Evolutionary conservation across 257 asterid genomes (phyloP), one percentile per base, ranked within the genome.

Genomic region (Nicotiana otophora): DNA sequence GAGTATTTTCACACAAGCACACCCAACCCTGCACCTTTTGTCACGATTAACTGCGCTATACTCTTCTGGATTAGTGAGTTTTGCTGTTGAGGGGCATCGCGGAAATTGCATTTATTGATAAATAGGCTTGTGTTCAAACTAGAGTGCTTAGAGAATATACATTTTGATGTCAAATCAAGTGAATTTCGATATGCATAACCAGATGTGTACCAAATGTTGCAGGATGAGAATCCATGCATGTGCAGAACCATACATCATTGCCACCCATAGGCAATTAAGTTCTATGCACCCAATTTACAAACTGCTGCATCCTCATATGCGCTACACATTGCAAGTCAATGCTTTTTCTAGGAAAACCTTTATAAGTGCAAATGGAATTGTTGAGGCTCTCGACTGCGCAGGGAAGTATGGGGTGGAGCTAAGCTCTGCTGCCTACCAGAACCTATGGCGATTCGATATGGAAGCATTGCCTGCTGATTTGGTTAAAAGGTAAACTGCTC

Each of bases 241-340:
- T 14, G 60, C 19, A 17, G 69, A 54, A 30, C 78, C 54, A 23
- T 81, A 48, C 48, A 67, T 81, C 1, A 30, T 81, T 31, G 57
- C 81, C 15, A 48, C 78, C 4, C 80, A 82, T 46, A 75, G 84
- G 48, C 81, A 82, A 7, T 39, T 82, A 23, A 82, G 81, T 36
- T 28, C 65, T 7, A 74, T 82, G 39, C 84, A 82, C 58, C 84
- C 84, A 9, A 82, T 82, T 46, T 82, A 72, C 14, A 72, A 76
- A 72, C 81, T 82, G 30, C 77, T 82, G 7, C 62, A 82, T 69
- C 81, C 84, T 28, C 84, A 82, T 76, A 70, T 82, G 61, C 68
- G 81, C 66, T 82, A 82, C 68, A 81, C 79, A 3, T 4, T 81
- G 67, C 66, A 66, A 33, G 70, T 81, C 48, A 66, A 81, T 34